Evolutionary conservation across 176 grass and related monocot species (phyloP).

Genomic region (Chrysopogon serrulatus): DNA sequence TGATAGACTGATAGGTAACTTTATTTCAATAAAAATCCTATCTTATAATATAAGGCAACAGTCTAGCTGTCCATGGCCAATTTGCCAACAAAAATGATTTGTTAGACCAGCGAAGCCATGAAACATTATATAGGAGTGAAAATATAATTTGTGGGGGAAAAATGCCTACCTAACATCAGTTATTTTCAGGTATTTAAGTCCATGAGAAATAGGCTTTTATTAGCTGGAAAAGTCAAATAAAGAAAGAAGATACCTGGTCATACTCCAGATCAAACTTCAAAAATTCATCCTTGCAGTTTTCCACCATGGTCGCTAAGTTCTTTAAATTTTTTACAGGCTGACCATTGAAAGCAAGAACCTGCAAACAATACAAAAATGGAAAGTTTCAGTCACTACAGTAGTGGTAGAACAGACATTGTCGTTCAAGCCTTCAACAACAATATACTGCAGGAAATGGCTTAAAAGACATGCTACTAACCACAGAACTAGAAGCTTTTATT

Average conservation of each 20-base stretch:
- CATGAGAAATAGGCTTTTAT: neutral
- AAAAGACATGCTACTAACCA: neutral
- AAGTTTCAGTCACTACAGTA: neutral
- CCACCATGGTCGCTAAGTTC: conserved; percentile 69
- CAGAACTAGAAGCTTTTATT: conserved; percentile 16
- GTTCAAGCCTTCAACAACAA: conserved; percentile 4
- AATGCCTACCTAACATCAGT: neutral
- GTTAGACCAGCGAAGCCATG: neutral
- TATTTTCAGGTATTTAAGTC: neutral
- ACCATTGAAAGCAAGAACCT: conserved; percentile 85
- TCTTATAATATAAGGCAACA: neutral
- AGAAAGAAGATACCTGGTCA: conserved; percentile 61
- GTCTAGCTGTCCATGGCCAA: neutral
- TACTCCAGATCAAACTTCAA: conserved; percentile 98
- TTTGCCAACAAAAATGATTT: neutral
- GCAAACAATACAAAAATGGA: conserved; percentile 1
- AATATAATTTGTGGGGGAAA: neutral
- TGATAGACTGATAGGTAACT: neutral
- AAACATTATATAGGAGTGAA: neutral
- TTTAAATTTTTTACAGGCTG: conserved; percentile 92
- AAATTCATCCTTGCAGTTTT: conserved; percentile 85
- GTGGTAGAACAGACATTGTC: neutral
- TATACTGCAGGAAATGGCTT: neutral
- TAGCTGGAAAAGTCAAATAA: neutral
- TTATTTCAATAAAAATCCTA: neutral